These are phyloP conservation scores for Venturia oleaginea DNA, from an alignment of 2,329 filamentous ascomycete genomes.

Conservation along the genomic window DNA sequence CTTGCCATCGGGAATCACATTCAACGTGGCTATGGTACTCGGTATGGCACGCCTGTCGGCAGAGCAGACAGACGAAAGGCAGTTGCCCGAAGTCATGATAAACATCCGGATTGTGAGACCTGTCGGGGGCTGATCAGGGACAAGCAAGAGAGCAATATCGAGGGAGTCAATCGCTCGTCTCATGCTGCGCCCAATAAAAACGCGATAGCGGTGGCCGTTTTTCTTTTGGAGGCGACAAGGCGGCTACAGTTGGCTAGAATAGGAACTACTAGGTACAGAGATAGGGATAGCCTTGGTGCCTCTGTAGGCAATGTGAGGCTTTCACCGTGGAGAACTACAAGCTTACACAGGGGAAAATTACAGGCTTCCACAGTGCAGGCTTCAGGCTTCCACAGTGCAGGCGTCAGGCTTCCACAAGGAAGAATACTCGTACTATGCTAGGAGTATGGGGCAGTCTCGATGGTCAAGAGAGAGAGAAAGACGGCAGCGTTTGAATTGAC, in stretches of 20 bases:
- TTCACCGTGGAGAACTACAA: no score
- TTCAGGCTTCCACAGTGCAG: no score
- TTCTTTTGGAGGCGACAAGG: neutral
- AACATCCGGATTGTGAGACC: neutral
- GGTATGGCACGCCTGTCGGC: neutral
- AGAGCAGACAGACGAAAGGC: neutral
- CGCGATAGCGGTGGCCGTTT: neutral
- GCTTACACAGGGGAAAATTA: no score
- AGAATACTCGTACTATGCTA: no score
- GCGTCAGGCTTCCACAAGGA: no score
- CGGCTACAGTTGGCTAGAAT: neutral
- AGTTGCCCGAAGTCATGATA: neutral
- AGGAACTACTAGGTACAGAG: neutral
- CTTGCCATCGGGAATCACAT: neutral
- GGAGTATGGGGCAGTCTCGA: no score
- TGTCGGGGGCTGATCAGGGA: neutral
- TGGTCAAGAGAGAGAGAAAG: no score
- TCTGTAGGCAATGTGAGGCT: no score
- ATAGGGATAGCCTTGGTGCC: neutral
- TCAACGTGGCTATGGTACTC: neutral
- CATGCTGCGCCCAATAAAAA: conserved; percentile 1
- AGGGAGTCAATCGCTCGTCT: neutral
- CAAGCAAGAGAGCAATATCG: neutral
- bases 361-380: no score
- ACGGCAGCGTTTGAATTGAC: no score